phyloP scores from a whole-genome alignment of 2,329 filamentous ascomycete genomes.

The Fusarium sp. region DNA sequence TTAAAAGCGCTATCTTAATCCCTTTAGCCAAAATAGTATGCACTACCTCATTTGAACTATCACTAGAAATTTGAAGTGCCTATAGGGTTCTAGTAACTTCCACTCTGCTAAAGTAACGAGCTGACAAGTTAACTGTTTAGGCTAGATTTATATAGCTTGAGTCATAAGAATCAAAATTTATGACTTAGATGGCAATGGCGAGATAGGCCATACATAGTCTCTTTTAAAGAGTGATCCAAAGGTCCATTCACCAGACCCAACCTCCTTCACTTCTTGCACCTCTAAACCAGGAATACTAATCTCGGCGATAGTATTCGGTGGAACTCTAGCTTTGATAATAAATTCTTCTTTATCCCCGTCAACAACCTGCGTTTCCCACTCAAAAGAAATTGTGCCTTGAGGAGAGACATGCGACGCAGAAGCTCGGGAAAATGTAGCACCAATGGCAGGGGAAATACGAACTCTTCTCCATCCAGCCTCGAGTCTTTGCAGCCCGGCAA shows the following conservation, averaged over 20 bases:
- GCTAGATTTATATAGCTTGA: too few relatives aligned
- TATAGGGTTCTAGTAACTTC: too few relatives aligned
- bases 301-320: neutral
- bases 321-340: neutral
- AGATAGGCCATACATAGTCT: conserved; percentile 14
- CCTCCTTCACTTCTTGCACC: neutral
- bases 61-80: too few relatives aligned
- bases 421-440: conserved; percentile 19
- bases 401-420: conserved; percentile 16
- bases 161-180: neutral
- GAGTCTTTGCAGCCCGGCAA: conserved; percentile 33
- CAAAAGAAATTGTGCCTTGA: conserved; percentile 3
- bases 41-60: too few relatives aligned
- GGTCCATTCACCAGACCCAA: conserved; percentile 9
- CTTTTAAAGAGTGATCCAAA: conserved; percentile 6
- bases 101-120: too few relatives aligned
- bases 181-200: neutral
- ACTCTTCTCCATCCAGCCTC: conserved; percentile 38
- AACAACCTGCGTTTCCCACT: neutral
- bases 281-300: neutral
- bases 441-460: conserved; percentile 3
- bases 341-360: neutral
- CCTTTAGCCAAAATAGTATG: too few relatives aligned
- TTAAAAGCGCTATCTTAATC: too few relatives aligned
- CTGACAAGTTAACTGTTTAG: too few relatives aligned